A percentile compares a stretch with the other conserved stretches of the same genome.
Evolutionary conservation across 805 yeast genomes (phyloP).

Genomic region (Candida tammaniensis): DNA sequence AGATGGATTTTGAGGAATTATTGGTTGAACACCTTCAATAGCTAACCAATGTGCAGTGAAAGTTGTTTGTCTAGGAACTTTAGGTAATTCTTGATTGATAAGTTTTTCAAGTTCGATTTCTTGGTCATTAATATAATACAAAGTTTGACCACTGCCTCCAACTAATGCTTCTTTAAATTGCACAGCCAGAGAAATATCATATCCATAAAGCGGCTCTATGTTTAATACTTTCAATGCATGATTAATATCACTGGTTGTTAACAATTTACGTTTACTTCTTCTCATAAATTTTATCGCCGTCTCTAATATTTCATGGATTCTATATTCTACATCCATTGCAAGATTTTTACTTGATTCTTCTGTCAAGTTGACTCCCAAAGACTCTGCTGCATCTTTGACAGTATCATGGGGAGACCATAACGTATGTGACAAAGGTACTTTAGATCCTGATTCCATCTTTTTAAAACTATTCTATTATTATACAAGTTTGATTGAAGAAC

Average conservation of each 20-base stretch:
- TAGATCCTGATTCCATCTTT: conserved; percentile 37
- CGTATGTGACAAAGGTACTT: conserved; percentile 75
- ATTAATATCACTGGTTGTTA: conserved; percentile 78
- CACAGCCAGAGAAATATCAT: conserved; percentile 68
- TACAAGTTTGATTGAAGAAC: too few relatives aligned
- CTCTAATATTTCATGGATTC: conserved; percentile 92
- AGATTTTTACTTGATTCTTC: conserved; percentile 92
- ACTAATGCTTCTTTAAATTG: conserved; percentile 84
- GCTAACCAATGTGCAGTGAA: conserved; percentile 98
- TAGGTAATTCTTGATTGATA: conserved; percentile 91
- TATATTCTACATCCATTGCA: conserved; percentile 99
- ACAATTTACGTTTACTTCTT: conserved; percentile 79
- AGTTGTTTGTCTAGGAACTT: conserved; percentile 87
- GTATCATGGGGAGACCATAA: conserved; percentile 98
- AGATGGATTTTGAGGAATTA: conserved; percentile 94
- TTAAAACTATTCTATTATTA: too few relatives aligned
- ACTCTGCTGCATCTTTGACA: conserved; percentile 92
- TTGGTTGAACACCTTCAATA: conserved; percentile 97
- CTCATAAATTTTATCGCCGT: conserved; percentile 96
- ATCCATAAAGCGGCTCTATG: conserved; percentile 92
- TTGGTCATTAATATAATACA: conserved; percentile 88
- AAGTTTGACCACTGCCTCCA: conserved; percentile 83
- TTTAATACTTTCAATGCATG: conserved; percentile 81
- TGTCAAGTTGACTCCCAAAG: conserved; percentile 76
- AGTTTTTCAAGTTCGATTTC: conserved; percentile 93